phyloP scores from a whole-genome alignment of 2,329 filamentous ascomycete species.

The Alternaria burnsii region DNA sequence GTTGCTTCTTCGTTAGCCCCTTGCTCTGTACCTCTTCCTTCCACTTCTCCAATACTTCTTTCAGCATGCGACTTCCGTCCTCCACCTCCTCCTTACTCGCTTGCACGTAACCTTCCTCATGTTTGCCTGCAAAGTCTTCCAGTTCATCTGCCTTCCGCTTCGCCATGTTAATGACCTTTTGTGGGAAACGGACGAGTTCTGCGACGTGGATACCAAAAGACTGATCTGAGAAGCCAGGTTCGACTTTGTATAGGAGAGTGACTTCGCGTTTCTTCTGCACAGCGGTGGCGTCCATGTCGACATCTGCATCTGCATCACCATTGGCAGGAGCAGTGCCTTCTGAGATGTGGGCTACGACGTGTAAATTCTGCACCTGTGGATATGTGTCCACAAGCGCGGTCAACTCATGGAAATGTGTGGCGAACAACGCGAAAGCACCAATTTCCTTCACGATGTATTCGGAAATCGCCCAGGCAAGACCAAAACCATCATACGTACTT shows the following conservation, averaged over 20 bases:
- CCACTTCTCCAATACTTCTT: conserved; percentile 84
- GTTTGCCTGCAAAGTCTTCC: conserved; percentile 89
- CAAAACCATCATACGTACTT: conserved; percentile 97
- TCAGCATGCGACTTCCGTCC: conserved; percentile 84
- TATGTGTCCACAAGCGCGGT: conserved; percentile 89
- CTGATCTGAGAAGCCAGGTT: conserved; percentile 94
- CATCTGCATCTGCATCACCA: conserved; percentile 32
- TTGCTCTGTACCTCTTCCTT: conserved; percentile 76
- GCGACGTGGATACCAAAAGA: conserved; percentile 98
- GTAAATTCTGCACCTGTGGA: conserved; percentile 88
- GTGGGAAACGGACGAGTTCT: conserved; percentile 93
- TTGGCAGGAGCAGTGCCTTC: conserved; percentile 47
- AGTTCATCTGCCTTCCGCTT: conserved; percentile 98
- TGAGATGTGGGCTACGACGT: conserved; percentile 92
- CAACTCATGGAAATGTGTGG: conserved; percentile 97
- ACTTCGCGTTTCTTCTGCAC: conserved; percentile 71
- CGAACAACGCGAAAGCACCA: conserved; percentile 91
- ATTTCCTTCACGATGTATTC: conserved; percentile 98
- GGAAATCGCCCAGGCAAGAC: conserved; percentile 98
- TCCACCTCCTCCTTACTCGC: conserved; percentile 83
- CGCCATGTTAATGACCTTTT: conserved; percentile 99
- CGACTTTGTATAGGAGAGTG: conserved; percentile 95
- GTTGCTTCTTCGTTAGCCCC: conserved; percentile 67
- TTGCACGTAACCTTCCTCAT: conserved; percentile 61
- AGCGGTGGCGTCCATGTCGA: conserved; percentile 56